Evolutionary conservation across 805 yeast species (phyloP).

Genomic region (Lipomyces spencermartinsiae): DNA sequence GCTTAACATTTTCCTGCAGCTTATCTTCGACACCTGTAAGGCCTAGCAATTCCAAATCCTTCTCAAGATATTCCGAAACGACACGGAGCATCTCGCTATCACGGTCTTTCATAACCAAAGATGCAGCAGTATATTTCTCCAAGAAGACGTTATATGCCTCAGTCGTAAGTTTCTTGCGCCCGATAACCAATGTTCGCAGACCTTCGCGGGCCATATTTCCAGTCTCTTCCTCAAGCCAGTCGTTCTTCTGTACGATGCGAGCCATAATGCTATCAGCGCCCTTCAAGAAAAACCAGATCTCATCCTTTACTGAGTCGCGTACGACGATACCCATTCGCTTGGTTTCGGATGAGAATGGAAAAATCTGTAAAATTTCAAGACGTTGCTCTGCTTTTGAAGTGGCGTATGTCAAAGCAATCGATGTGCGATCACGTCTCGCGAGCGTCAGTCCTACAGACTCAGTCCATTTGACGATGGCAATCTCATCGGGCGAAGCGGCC

Average conservation of each 20-base stretch:
- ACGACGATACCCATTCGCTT: constrained; percentile 95
- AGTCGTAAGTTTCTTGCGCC: constrained; percentile 70
- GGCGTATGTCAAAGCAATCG: constrained; percentile 70
- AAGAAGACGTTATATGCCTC: constrained; percentile 67
- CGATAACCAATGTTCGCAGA: constrained; percentile 90
- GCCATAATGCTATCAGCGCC: constrained; percentile 98
- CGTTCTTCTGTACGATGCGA: constrained; percentile 79
- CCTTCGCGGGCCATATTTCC: constrained; percentile 99
- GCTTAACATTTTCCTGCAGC: constrained; percentile 86
- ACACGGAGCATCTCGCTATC: constrained; percentile 75
- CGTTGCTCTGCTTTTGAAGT: constrained; percentile 53
- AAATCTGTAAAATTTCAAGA: constrained; percentile 67
- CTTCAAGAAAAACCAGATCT: constrained; percentile 83
- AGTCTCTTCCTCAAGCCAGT: constrained; percentile 98
- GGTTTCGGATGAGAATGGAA: constrained; percentile 95
- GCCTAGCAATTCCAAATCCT: constrained; percentile 83
- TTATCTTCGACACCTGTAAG: constrained; percentile 98
- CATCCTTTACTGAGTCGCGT: constrained; percentile 65
- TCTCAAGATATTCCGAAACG: constrained; percentile 73
- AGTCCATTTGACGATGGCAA: constrained; percentile 93
- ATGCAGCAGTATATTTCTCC: constrained; percentile 70
- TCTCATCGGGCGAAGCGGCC: constrained; percentile 98
- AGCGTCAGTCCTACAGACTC: constrained; percentile 83
- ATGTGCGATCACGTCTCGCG: constrained; percentile 79
- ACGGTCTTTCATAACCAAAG: constrained; percentile 78